Conservation (phyloP, 2,329 filamentous ascomycete species). For the Endoconidiophora laricicola region DNA sequence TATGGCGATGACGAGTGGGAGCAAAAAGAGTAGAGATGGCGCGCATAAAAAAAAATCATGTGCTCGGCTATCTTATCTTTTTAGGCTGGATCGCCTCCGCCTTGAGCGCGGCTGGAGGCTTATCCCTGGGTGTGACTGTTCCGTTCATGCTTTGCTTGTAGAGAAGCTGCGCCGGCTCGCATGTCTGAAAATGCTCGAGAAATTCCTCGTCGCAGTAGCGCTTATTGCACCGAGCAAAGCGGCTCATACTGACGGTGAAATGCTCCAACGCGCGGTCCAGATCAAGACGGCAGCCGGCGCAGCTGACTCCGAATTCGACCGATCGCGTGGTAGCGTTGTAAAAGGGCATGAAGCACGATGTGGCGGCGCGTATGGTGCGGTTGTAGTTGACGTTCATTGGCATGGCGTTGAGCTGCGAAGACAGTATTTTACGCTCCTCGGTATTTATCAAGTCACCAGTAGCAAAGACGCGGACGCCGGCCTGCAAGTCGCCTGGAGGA, state of each 20-base stretch:
- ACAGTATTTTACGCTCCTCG: background rate
- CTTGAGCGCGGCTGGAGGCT: background rate
- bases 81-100: background rate
- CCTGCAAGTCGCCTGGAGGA: no score
- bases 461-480: background rate
- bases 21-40: background rate
- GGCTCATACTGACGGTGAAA: background rate
- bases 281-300: background rate
- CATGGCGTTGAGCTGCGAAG: background rate
- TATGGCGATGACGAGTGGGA: no score
- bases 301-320: background rate
- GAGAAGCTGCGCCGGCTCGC: background rate
- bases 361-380: background rate
- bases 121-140: background rate
- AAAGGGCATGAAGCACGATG: background rate
- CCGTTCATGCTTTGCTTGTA: background rate
- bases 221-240: background rate
- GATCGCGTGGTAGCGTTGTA: background rate
- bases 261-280: background rate
- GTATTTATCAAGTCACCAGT: background rate
- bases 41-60: background rate
- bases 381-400: no score
- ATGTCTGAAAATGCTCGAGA: constrained; percentile 1
- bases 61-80: background rate
- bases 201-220: constrained; percentile 1